A percentile compares a stretch with the other conserved stretches of the same genome.
These are phyloP conservation scores for Xylaria multiplex DNA, from an alignment of 2,329 filamentous ascomycete genomes.

Conservation along the genomic window DNA sequence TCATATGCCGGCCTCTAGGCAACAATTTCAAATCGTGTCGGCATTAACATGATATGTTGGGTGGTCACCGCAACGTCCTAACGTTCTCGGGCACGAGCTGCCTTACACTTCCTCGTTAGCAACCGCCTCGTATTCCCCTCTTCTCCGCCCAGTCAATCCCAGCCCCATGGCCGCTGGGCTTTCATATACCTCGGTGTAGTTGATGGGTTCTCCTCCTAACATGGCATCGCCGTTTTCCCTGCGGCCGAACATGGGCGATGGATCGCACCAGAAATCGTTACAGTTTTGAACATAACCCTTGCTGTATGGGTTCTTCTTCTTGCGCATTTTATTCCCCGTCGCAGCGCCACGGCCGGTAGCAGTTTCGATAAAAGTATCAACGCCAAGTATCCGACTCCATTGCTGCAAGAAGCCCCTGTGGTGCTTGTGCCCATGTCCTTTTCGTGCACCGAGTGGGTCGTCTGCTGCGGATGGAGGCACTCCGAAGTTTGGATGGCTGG, in stretches of 20 bases:
- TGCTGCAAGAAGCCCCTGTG: conserved; percentile 76
- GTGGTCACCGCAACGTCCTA: conserved; percentile 9
- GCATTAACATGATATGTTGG: conserved; percentile 26
- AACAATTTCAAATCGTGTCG: conserved; percentile 26
- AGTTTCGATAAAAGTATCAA: conserved; percentile 94
- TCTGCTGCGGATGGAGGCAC: conserved; percentile 56
- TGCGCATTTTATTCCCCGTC: conserved; percentile 59
- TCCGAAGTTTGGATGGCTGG: conserved; percentile 70
- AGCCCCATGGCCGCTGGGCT: conserved; percentile 75
- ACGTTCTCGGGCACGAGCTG: not conserved
- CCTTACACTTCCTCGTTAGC: conserved; percentile 63
- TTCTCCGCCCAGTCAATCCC: conserved; percentile 56
- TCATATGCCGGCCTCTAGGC: conserved; percentile 16
- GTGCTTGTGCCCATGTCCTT: conserved; percentile 62
- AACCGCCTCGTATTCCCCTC: conserved; percentile 72
- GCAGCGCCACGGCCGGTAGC: conserved; percentile 84
- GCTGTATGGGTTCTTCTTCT: conserved; percentile 83
- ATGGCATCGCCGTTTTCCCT: conserved; percentile 78
- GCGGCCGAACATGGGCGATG: conserved; percentile 80
- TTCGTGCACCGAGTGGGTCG: conserved; percentile 52
- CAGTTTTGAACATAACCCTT: conserved; percentile 88
- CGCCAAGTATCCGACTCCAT: conserved; percentile 85
- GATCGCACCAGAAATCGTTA: conserved; percentile 95
- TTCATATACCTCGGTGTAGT: conserved; percentile 93
- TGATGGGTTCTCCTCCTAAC: conserved; percentile 80